phyloP scores from a whole-genome alignment of 176 grass and related monocot genomes.

The Triticum timopheevii region DNA sequence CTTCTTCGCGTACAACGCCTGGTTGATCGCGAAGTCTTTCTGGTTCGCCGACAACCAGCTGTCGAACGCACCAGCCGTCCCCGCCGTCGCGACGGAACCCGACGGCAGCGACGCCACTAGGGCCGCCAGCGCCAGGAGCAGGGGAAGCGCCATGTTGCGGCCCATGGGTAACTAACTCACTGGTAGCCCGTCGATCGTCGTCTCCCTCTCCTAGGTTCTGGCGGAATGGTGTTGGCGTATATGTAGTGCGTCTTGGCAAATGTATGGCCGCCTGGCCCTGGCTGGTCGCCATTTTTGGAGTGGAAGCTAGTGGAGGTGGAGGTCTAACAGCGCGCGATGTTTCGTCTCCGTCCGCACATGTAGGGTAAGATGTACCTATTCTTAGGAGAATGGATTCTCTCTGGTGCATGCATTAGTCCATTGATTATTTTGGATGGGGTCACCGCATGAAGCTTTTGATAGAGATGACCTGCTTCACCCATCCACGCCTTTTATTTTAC shows the following conservation, averaged over 20 bases:
- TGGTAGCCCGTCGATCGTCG: neutral
- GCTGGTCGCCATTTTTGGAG: neutral
- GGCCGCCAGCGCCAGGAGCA: neutral
- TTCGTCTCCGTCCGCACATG: neutral
- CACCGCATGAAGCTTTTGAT: too few relatives aligned
- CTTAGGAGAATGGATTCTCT: too few relatives aligned
- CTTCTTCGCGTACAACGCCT: constrained; percentile 29
- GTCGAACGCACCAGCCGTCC: neutral
- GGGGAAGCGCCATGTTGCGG: neutral
- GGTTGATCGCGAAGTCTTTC: constrained; percentile 4
- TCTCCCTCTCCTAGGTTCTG: neutral
- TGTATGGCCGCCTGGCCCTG: neutral
- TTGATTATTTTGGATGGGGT: too few relatives aligned
- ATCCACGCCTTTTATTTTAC: too few relatives aligned
- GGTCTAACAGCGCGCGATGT: neutral
- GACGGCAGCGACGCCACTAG: neutral
- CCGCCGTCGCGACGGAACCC: too few relatives aligned
- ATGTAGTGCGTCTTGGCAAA: neutral
- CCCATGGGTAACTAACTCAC: neutral
- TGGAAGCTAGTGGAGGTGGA: neutral
- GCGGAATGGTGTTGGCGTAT: neutral
- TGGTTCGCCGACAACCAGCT: constrained; percentile 28
- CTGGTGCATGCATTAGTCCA: too few relatives aligned
- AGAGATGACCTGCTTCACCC: too few relatives aligned
- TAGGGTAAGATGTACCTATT: neutral